Conservation (phyloP, 768 basidiomycete genomes). For the Mycena kentingensis region DNA sequence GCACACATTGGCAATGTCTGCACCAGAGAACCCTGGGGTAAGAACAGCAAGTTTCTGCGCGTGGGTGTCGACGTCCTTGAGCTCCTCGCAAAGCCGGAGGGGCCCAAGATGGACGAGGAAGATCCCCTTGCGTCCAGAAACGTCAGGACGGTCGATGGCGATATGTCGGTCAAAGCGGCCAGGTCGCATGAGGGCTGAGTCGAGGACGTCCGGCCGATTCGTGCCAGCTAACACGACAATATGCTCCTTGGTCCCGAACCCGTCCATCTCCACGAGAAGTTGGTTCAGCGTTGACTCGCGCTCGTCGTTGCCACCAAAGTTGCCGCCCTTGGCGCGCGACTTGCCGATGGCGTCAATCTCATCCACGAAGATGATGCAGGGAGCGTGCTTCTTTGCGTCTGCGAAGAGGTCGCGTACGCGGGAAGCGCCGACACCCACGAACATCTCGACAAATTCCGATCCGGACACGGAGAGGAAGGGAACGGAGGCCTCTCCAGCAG, state of each 20-base stretch:
- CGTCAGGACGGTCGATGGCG: conserved; percentile 91
- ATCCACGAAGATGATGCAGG: conserved; percentile 98
- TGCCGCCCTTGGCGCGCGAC: conserved; percentile 80
- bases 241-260: conserved; percentile 96
- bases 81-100: conserved; percentile 62
- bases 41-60: conserved; percentile 94
- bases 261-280: conserved; percentile 98
- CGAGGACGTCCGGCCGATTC: conserved; percentile 95
- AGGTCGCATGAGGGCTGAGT: conserved; percentile 92
- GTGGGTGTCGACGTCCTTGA: conserved; percentile 56
- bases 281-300: conserved; percentile 97
- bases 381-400: conserved; percentile 95
- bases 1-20: conserved; percentile 98
- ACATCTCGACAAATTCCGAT: conserved; percentile 99
- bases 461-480: conserved; percentile 99
- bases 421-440: conserved; percentile 97
- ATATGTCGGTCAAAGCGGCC: conserved; percentile 98
- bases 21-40: conserved; percentile 97
- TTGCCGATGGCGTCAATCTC: conserved; percentile 99
- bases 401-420: conserved; percentile 97
- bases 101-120: conserved; percentile 91
- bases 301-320: conserved; percentile 87
- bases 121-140: conserved; percentile 90
- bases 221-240: conserved; percentile 96
- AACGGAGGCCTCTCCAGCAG: conserved; percentile 95